A percentile compares a stretch with the other conserved stretches of the same genome.
phyloP scores from a whole-genome alignment of 2,329 filamentous ascomycete genomes.

The Fusarium robinianum region DNA sequence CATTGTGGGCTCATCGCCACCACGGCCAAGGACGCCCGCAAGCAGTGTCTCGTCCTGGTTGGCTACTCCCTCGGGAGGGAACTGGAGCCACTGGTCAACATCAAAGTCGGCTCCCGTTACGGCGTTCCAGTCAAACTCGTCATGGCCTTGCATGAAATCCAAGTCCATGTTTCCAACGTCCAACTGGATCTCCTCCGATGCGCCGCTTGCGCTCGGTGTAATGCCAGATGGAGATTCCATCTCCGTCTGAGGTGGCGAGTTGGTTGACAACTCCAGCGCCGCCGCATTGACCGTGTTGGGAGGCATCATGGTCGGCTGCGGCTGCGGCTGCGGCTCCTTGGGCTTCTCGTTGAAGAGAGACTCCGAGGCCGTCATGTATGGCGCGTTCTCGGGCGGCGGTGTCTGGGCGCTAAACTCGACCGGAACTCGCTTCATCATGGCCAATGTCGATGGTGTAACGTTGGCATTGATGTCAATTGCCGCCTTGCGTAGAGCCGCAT shows the following conservation, averaged over 20 bases:
- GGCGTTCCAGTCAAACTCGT: constrained; percentile 60
- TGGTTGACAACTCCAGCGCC: constrained; percentile 42
- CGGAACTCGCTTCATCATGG: constrained; percentile 45
- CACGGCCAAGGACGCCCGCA: constrained; percentile 39
- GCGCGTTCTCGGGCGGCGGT: constrained; percentile 57
- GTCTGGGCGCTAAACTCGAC: constrained; percentile 50
- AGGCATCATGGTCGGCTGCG: constrained; percentile 39
- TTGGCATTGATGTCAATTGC: constrained; percentile 68
- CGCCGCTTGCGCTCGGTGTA: constrained; percentile 52
- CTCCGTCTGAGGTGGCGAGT: constrained; percentile 53
- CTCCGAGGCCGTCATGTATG: constrained; percentile 50
- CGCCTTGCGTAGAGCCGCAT: constrained; percentile 86
- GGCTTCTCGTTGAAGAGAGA: constrained; percentile 44
- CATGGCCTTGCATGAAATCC: constrained; percentile 52
- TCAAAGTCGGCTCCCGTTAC: constrained; percentile 59
- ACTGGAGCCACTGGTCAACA: constrained; percentile 63
- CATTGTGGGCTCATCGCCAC: constrained; percentile 35
- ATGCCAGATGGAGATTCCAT: constrained; percentile 46
- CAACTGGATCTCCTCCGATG: constrained; percentile 46
- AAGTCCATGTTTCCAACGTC: constrained; percentile 49
- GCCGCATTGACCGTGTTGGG: constrained; percentile 46
- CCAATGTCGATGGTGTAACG: constrained; percentile 39
- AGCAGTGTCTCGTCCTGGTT: constrained; percentile 46
- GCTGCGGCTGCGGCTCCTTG: constrained; percentile 22
- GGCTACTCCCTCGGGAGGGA: constrained; percentile 55